Evolutionary conservation across 495 filamentous ascomycete species (phyloP).

Genomic region (Aspergillus nanangensis): DNA sequence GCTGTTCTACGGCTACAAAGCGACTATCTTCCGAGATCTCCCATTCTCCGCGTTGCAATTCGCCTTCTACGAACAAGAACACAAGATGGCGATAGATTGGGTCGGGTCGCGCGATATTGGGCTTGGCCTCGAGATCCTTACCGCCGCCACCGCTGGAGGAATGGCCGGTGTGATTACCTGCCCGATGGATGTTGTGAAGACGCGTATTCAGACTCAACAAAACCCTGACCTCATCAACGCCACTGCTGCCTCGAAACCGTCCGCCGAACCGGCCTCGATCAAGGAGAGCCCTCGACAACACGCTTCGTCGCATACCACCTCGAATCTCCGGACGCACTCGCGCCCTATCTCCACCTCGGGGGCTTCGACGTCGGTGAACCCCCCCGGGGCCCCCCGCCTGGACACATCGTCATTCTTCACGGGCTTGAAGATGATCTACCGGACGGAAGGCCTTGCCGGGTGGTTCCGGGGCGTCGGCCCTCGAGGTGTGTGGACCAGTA

Average conservation of each 20-base stretch:
- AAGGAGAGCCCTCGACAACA: slow-evolving; percentile 36
- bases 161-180: slow-evolving; percentile 93
- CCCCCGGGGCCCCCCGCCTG: slow-evolving; percentile 68
- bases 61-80: slow-evolving; percentile 95
- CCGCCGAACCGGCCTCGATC: slow-evolving; percentile 21
- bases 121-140: slow-evolving; percentile 76
- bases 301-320: slow-evolving; percentile 18
- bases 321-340: slow-evolving; percentile 28
- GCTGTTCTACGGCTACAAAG: slow-evolving; percentile 88
- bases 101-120: slow-evolving; percentile 74
- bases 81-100: slow-evolving; percentile 72
- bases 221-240: slow-evolving; percentile 40
- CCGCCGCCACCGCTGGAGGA: slow-evolving; percentile 86
- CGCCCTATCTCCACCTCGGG: slow-evolving; percentile 81
- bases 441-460: slow-evolving; percentile 77
- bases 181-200: slow-evolving; percentile 96
- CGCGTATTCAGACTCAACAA: slow-evolving; percentile 91
- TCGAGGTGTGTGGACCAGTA: slow-evolving; percentile 92
- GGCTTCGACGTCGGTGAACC: slow-evolving; percentile 71
- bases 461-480: slow-evolving; percentile 96
- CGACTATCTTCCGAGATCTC: slow-evolving; percentile 89
- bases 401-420: slow-evolving; percentile 85
- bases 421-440: slow-evolving; percentile 82
- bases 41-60: slow-evolving; percentile 96
- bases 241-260: slow-evolving; percentile 18